phyloP scores from a whole-genome alignment of 352 stramenopile genomes.

The Phytophthora pini region DNA sequence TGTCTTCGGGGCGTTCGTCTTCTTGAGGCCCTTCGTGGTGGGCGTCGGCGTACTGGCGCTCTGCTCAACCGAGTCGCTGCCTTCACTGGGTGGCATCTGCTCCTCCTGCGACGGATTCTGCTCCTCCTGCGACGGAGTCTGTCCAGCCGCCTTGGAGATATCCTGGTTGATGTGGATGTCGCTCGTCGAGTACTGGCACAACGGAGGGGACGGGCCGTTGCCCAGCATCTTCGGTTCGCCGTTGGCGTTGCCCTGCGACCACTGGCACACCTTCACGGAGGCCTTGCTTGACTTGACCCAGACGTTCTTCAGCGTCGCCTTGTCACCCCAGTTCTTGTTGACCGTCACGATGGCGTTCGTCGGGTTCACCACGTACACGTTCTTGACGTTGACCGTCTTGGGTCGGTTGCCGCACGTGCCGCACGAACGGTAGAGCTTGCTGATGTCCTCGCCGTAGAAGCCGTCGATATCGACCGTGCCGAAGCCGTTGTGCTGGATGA shows the following conservation, averaged over 20 bases:
- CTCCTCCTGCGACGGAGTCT: neutral
- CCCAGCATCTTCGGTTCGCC: neutral
- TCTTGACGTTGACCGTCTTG: neutral
- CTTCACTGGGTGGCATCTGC: neutral
- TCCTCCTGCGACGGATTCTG: neutral
- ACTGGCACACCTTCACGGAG: slow-evolving; percentile 1
- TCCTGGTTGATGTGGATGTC: slow-evolving; percentile 33
- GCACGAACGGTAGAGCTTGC: slow-evolving; percentile 1
- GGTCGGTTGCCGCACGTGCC: neutral
- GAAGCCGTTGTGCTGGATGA: slow-evolving; percentile 1
- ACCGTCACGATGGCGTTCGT: slow-evolving; percentile 1
- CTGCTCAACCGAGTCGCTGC: neutral
- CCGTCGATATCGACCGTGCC: neutral
- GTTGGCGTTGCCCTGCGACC: neutral
- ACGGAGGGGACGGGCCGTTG: neutral
- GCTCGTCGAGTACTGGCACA: slow-evolving; percentile 30
- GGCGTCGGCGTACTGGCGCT: neutral
- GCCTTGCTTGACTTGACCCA: slow-evolving; percentile 11
- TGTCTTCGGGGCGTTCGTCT: slow-evolving; percentile 7
- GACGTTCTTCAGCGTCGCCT: slow-evolving; percentile 2
- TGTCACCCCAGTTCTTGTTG: neutral
- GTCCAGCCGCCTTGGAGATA: slow-evolving; percentile 7
- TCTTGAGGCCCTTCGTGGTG: neutral
- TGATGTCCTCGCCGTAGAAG: slow-evolving; percentile 1
- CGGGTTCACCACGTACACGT: neutral